These are phyloP conservation scores for Aspergillus fructus DNA, from an alignment of 2,329 filamentous ascomycete genomes.

Conservation along the genomic window DNA sequence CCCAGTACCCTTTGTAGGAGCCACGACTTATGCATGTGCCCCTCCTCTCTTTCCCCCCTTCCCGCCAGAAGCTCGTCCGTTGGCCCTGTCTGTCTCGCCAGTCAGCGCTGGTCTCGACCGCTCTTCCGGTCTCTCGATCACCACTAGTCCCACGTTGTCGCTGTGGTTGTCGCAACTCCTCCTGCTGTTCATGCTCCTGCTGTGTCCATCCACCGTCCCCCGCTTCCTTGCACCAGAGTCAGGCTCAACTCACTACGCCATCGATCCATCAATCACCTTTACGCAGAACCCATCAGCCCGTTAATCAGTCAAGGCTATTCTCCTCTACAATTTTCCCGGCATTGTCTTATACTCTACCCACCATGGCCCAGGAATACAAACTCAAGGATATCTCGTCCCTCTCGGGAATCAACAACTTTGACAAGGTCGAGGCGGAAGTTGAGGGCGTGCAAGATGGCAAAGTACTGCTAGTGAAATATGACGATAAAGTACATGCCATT, in stretches of 20 bases:
- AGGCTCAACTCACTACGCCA: not conserved
- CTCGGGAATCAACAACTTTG: slow-evolving; percentile 67
- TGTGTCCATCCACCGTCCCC: slow-evolving; percentile 21
- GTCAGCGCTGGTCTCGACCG: slow-evolving; percentile 12
- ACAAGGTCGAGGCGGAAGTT: slow-evolving; percentile 86
- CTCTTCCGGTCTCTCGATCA: not conserved
- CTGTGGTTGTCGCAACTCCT: slow-evolving; percentile 23
- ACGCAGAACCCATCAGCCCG: not conserved
- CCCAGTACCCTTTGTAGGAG: not conserved
- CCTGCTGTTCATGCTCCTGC: slow-evolving; percentile 23
- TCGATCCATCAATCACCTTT: not conserved
- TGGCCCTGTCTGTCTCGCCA: slow-evolving; percentile 7
- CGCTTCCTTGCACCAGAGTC: not conserved
- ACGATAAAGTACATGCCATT: slow-evolving; percentile 73
- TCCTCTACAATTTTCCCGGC: slow-evolving; percentile 1
- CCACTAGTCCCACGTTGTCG: slow-evolving; percentile 14
- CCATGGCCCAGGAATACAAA: slow-evolving; percentile 43
- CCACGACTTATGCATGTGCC: slow-evolving; percentile 17
- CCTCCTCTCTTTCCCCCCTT: slow-evolving; percentile 16
- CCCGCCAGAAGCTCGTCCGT: slow-evolving; percentile 16
- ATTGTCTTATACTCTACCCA: slow-evolving; percentile 11
- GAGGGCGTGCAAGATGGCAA: slow-evolving; percentile 86
- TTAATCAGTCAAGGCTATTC: slow-evolving; percentile 2
- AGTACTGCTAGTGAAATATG: slow-evolving; percentile 78
- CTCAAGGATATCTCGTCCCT: slow-evolving; percentile 77